Base-by-base conservation (phyloP, 2,329 filamentous ascomycete genomes). In the Paraconiothyrium sp. region DNA sequence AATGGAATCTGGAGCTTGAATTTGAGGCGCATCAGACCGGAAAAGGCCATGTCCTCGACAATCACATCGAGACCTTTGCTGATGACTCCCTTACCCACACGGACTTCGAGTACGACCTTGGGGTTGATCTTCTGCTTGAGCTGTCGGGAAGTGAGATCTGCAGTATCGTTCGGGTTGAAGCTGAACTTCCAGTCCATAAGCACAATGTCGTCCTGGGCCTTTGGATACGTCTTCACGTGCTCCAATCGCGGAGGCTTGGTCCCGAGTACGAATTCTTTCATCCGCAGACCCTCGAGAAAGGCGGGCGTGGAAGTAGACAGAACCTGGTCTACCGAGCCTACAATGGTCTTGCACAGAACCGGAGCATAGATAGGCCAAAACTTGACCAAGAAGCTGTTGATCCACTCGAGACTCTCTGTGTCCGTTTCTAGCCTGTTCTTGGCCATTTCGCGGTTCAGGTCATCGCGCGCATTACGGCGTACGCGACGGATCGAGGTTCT, bases 131-230 rank as follows among this genome's bases (percentile, higher is more conserved):
- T 97, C 84, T 94, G 93, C 84, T 92, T 94, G 74, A 97, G 82
- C 78, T 99, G 95, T 63, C 91, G 89, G 2, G 90, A 84, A 1
- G 95, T 99, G 86, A 99, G 88, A 78, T 99, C 95, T 68, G 92
- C 89, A 2, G 88, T 92, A 78, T 99, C 96, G 69, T 95, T 98
- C 37, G 95, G 95, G 0, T 92, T 98, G 82, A 99, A 99, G 84
- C 94, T 98, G 80, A 99, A 99, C 74, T 97, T 97, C 95, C 95
- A 99, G 78, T 99, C 95, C 95, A 99, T 99, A 73, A 98, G 88
- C 46, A 99, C 93, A 61, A 94, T 90, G 75, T 99, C 95, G 66
- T 97, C 94, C 70, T 97, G 93, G 1, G 92, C 92, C 79, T 95
- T 97, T 60, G 94, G 94, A 72, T 99, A 97, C 0, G 95, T 97